phyloP scores from a whole-genome alignment of 345 rosid genomes.

The Dipteronia sinensis region DNA sequence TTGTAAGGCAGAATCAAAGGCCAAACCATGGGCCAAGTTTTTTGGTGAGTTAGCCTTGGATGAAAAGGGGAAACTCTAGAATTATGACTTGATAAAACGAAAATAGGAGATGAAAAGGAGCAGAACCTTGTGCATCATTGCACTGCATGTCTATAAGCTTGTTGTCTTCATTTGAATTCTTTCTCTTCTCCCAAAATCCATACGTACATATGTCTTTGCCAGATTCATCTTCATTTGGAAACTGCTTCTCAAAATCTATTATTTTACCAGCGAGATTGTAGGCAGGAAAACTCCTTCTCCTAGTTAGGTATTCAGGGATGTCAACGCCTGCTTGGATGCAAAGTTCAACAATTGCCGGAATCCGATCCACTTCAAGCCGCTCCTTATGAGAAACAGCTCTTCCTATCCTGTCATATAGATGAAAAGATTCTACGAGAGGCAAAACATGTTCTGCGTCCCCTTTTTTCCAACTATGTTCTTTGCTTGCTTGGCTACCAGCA shows the following conservation, averaged over 20 bases:
- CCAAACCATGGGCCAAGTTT: constrained; percentile 5
- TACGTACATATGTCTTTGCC: constrained; percentile 36
- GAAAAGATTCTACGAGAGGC: constrained; percentile 51
- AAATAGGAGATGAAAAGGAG: constrained; percentile 2
- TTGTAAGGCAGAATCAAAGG: background rate
- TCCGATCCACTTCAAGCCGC: constrained; percentile 44
- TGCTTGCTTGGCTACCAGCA: constrained; percentile 37
- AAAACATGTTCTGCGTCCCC: constrained; percentile 41
- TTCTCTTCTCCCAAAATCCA: constrained; percentile 53
- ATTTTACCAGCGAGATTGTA: constrained; percentile 44
- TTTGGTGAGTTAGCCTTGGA: background rate
- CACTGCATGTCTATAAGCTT: constrained; percentile 11
- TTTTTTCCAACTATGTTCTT: constrained; percentile 45
- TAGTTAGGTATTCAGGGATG: constrained; percentile 49
- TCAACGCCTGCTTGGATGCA: constrained; percentile 57
- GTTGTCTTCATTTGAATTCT: constrained; percentile 19
- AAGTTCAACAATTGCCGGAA: constrained; percentile 53
- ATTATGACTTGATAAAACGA: background rate
- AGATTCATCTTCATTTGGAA: constrained; percentile 45
- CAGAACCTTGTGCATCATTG: constrained; percentile 34
- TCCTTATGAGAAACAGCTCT: constrained; percentile 56
- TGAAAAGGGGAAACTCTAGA: background rate
- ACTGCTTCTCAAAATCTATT: constrained; percentile 50
- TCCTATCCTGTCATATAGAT: constrained; percentile 56
- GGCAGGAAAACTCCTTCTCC: constrained; percentile 46